Conservation (phyloP, 441 rosid genomes). For the Corymbia calophylla region DNA sequence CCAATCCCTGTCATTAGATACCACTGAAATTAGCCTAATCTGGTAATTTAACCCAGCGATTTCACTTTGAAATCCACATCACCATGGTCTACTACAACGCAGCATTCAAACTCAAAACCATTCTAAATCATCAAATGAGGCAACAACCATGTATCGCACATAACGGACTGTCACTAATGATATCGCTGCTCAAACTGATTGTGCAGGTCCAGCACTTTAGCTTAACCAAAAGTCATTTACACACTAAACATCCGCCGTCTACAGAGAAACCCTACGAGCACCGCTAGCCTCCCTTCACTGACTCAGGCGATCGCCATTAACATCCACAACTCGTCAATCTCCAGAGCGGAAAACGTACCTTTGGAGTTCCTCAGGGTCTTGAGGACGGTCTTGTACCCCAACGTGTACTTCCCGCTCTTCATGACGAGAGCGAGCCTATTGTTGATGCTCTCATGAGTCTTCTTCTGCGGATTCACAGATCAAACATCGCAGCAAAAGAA, state of each 20-base stretch:
- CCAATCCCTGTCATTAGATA: not conserved
- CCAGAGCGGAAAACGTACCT: constrained; percentile 6
- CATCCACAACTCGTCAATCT: not conserved
- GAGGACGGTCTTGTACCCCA: constrained; percentile 61
- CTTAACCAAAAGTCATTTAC: not conserved
- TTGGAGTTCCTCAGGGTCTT: constrained; percentile 28
- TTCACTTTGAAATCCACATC: not conserved
- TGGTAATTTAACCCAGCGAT: not conserved
- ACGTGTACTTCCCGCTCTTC: constrained; percentile 68
- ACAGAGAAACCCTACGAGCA: not conserved
- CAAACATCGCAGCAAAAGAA: not conserved
- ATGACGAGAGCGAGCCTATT: constrained; percentile 64
- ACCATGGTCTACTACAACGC: not conserved
- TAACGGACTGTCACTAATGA: not conserved
- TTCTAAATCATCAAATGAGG: not conserved
- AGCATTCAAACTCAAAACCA: not conserved
- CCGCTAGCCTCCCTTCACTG: not conserved
- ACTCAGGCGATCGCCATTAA: not conserved
- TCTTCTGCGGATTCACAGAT: constrained; percentile 22
- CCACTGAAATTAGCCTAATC: not conserved
- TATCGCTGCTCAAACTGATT: not conserved
- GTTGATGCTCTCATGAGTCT: constrained; percentile 46
- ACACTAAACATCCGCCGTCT: not conserved
- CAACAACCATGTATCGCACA: not conserved
- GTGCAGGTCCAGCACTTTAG: not conserved